phyloP scores from a whole-genome alignment of 768 basidiomycete species.

The Pleurotus tuoliensis region DNA sequence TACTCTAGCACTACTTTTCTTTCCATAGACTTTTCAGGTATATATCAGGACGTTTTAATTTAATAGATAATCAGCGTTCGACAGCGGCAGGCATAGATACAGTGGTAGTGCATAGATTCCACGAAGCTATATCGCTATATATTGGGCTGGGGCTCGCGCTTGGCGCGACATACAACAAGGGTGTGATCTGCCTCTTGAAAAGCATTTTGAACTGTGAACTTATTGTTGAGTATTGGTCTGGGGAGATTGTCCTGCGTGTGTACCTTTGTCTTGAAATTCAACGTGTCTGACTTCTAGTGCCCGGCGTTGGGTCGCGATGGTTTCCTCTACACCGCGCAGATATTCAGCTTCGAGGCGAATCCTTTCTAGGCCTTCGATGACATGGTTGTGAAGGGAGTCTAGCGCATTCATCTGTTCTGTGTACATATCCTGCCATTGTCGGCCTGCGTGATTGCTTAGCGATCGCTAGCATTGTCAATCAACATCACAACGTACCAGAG shows the following conservation, averaged over 20 bases:
- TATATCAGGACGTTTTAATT: neutral
- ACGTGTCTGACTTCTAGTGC: constrained; percentile 39
- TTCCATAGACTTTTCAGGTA: neutral
- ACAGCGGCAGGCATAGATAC: neutral
- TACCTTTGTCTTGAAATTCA: constrained; percentile 41
- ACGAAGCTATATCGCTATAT: constrained; percentile 9
- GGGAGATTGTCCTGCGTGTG: neutral
- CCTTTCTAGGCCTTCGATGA: constrained; percentile 39
- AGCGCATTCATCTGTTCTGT: constrained; percentile 61
- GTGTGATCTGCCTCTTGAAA: constrained; percentile 36
- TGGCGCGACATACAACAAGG: constrained; percentile 24
- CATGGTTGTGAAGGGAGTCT: constrained; percentile 51
- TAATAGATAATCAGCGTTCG: neutral
- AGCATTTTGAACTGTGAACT: constrained; percentile 35
- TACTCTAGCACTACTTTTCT: neutral
- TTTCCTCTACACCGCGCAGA: constrained; percentile 37
- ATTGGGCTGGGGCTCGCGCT: constrained; percentile 20
- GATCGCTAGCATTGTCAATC: neutral
- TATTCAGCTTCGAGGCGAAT: constrained; percentile 42
- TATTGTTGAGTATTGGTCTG: no score
- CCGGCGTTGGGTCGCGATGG: constrained; percentile 35
- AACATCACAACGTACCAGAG: constrained; percentile 24
- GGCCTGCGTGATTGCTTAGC: constrained; percentile 30
- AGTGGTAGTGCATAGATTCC: neutral
- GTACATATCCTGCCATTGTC: constrained; percentile 59